Base-by-base conservation (phyloP, 306 rosid genomes). In the Cucurbita argyrosperma region DNA sequence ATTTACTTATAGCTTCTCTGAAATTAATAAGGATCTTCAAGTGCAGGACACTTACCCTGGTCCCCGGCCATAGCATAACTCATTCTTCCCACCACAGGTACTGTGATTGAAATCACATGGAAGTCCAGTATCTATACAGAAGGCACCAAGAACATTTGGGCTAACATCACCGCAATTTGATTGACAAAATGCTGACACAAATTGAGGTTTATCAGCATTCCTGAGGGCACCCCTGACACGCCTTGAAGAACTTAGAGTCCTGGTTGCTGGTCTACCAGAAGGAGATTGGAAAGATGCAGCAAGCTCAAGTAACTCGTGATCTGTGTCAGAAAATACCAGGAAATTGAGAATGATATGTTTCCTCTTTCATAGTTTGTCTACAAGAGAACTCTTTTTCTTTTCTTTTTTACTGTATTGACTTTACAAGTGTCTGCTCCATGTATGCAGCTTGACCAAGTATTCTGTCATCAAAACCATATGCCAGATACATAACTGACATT, bases 31-130 rank as follows among this genome's bases (percentile, higher is more conserved):
- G 12, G 49, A 42, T 56, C 21, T 71, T 37, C 26, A 83, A 51
- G 80, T 49, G 40, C 42, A 68, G 75, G 53, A 71, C 76, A 65
- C 74, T 81, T 92, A 92, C 98, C 98, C 95, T 0, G 98, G 98
- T 83, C 96, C 98, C 74, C 80, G 86, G 66, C 98, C 81, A 77
- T 92, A 92, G 84, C 98, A 92, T 60, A 87, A 72, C 79, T 92
- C 89, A 63, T 92, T 92, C 85, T 85, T 86, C 63, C 98, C 96
- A 53, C 83, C 96, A 74, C 98, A 92, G 61, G 98, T 90, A 82
- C 98, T 90, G 76, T 92, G 98, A 82, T 90, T 92, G 85, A 92
- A 92, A 71, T 92, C 91, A 87, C 98, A 92, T 71, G 96, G 96
- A 76, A 88, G 79, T 74, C 96, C 98, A 64, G 91, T 90, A 81